Evolutionary conservation across 2,329 filamentous ascomycete species (phyloP).

Genomic region (Diaporthe capsici): DNA sequence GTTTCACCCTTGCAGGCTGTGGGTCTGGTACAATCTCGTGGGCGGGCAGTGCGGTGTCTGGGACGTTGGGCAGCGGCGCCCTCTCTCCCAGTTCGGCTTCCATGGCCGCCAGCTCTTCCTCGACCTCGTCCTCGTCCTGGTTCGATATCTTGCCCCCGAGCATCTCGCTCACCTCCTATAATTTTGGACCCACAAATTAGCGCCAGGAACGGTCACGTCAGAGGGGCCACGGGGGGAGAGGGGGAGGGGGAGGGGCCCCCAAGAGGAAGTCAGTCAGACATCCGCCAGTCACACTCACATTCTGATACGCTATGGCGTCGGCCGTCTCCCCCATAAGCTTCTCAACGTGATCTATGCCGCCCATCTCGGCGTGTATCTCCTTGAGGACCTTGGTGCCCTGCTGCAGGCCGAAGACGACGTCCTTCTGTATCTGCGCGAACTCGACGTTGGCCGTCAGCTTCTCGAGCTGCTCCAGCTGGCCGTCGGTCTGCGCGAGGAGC

Average conservation of each 20-base stretch:
- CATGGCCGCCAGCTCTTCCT: slow-evolving; percentile 90
- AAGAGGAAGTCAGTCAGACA: not conserved
- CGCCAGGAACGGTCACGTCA: not conserved
- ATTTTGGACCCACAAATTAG: slow-evolving; percentile 20
- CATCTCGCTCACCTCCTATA: slow-evolving; percentile 91
- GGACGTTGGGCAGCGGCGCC: slow-evolving; percentile 47
- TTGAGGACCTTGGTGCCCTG: slow-evolving; percentile 91
- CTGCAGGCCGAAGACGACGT: slow-evolving; percentile 91
- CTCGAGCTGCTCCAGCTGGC: slow-evolving; percentile 94
- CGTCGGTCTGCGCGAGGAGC: slow-evolving; percentile 88
- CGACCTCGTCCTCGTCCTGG: slow-evolving; percentile 97
- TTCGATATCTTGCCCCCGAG: slow-evolving; percentile 90
- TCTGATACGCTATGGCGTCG: slow-evolving; percentile 92
- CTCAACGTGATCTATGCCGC: slow-evolving; percentile 92
- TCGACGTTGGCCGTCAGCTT: slow-evolving; percentile 90
- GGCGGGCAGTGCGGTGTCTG: slow-evolving; percentile 46
- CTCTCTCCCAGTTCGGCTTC: slow-evolving; percentile 68
- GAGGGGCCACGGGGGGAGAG: not conserved
- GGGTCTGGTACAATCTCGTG: slow-evolving; percentile 39
- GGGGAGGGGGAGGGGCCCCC: not conserved
- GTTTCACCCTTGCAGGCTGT: slow-evolving; percentile 40
- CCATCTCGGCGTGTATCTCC: slow-evolving; percentile 96
- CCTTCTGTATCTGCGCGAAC: slow-evolving; percentile 97
- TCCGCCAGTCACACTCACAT: slow-evolving; percentile 65
- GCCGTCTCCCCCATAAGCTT: slow-evolving; percentile 94